Base-by-base conservation (phyloP, 1,284 basidiomycete species). In the Agaricales sp. region DNA sequence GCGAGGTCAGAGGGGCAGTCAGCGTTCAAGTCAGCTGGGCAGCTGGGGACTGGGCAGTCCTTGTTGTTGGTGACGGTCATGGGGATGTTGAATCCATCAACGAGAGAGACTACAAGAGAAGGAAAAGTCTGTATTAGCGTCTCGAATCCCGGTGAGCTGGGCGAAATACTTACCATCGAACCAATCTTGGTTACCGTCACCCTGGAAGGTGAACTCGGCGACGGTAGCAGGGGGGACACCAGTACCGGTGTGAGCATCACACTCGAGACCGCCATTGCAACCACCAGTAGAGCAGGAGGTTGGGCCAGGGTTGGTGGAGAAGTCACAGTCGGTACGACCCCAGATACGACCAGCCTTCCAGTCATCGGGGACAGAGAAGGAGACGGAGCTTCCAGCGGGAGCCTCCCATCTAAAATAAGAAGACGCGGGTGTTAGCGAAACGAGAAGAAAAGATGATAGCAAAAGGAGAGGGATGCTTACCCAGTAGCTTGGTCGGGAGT, bases 181-280 rank as follows among this genome's bases (percentile, higher is more conserved):
- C 20, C 25, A 50, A 25, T 49, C 39, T 14, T 35, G 39, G 20
- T 41, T 43, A 3, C 50, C 48, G 37, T 47, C 35, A 16, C 16
- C 44, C 6, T 46, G 24, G 48, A 50, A 55, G 4, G 63, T 68
- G 54, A 56, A 67, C 51, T 67, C 65, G 2, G 63, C 65, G n/a
- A 68, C 55, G 13, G 62, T 61, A 1, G 61, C 66, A 14, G 67
- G 67, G 18, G 66, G 64, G 1, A 67, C 61, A 46, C 67, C 67
- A 2, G 68, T 70, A 2, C 71, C 71, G 21, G 62, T 64, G 46
- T 57, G 51, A 2, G 59, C 51, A 54, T 69, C 67, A 51, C 74
- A 76, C 38, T 60, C 51, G 2, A 77, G 62, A 38, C 74, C 75
- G 23, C 75, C 70, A 50, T 69, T 70, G 58, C 70, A 73, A 18